Base-by-base conservation (phyloP, 257 asterid species). In the Prunella vulgaris region DNA sequence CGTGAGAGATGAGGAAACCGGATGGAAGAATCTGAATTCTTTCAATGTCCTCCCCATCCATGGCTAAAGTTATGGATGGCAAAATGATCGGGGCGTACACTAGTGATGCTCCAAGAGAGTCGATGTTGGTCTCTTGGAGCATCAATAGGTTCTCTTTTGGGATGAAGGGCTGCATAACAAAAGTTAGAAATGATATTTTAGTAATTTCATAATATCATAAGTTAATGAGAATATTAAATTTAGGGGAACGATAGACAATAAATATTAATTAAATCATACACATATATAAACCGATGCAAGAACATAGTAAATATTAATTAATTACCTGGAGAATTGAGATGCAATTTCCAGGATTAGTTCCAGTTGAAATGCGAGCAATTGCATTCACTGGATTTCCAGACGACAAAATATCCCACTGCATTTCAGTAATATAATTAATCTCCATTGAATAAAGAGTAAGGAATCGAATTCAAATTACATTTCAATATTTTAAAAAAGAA, bases 341-440 rank as follows among this genome's bases (percentile, higher is more conserved):
- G 32, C 76, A 60, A 5, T 89, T 89, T 72, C 85, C 90, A 15
- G 84, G 77, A 72, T 76, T 69, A 13, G 57, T 33, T 10, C 95
- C 95, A 0, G 94, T 84, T 37, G 89, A 59, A 49, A 91, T 63
- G 46, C 66, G 90, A n/a, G 93, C 91, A 49, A 85, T 76, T 53
- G 82, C 76, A 54, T 28, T 69, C 24, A 76, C 77, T 8, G 83
- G 78, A 65, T 71, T 78, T 22, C 84, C 92, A 59, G 73, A 14
- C 5, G 85, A 75, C 33, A 87, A 49, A 30, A 79, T 78, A 72
- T 92, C 96, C 96, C 96, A 92, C 95, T 92, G 77, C 74, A 18
- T 3, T 37, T 61, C 54, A 69, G 17, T 12, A 20, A 1, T 38
- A 35, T 32, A 32, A 32, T 25, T 25, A 25, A 25, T 25, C 3